Evolutionary conservation across 192 early-diverging fungal genomes (phyloP).

Genomic region (Gamsiella multidivaricata): DNA sequence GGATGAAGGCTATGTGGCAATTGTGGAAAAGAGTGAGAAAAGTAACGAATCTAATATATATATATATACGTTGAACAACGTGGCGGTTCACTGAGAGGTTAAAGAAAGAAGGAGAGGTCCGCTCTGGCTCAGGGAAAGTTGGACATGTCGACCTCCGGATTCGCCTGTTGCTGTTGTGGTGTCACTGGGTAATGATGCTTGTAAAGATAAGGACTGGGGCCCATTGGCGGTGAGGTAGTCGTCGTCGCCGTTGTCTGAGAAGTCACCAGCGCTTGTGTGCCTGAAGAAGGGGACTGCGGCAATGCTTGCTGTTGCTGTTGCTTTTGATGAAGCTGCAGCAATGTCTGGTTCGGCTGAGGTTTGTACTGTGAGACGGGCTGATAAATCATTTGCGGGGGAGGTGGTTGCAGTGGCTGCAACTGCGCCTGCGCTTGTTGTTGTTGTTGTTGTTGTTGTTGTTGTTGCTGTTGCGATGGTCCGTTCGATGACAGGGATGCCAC

Average conservation of each 20-base stretch:
- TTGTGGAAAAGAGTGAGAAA: too few relatives aligned
- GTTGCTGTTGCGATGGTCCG: conserved; percentile 1
- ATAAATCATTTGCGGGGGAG: conserved; percentile 3
- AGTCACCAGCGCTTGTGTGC: too few relatives aligned
- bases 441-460: too few relatives aligned
- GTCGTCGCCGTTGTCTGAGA: conserved; percentile 4
- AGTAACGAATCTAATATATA: too few relatives aligned
- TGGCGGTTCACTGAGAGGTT: not conserved
- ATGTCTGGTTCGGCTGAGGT: conserved; percentile 19
- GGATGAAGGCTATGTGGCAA: too few relatives aligned
- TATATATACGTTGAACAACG: not conserved
- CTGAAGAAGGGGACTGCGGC: too few relatives aligned
- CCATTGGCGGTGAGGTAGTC: not conserved
- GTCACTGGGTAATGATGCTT: not conserved
- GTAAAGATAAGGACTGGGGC: not conserved
- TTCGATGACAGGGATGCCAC: too few relatives aligned
- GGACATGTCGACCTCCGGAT: conserved; percentile 35
- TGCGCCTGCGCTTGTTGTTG: too few relatives aligned
- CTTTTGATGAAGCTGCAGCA: conserved; percentile 21
- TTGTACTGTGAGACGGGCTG: conserved; percentile 17
- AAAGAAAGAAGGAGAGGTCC: not conserved
- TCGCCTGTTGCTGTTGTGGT: conserved; percentile 26
- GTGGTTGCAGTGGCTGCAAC: not conserved
- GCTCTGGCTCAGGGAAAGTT: conserved; percentile 8
- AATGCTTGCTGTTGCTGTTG: conserved; percentile 16